These are phyloP conservation scores for Nitzschia putrida DNA, from an alignment of 108 stramenopile species.

Conservation along the genomic window DNA sequence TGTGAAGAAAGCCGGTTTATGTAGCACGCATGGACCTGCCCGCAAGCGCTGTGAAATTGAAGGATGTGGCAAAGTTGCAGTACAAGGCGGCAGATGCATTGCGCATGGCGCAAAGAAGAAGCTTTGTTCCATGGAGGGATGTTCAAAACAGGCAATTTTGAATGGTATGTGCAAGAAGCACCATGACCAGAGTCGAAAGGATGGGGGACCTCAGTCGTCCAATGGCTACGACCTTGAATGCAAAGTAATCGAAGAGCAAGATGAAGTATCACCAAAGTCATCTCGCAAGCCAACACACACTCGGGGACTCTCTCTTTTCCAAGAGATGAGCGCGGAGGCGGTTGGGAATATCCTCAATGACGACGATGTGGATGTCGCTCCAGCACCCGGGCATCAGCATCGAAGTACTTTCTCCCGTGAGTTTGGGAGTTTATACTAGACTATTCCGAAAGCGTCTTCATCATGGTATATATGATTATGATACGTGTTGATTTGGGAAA, in stretches of 20 bases:
- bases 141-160: conserved; percentile 85
- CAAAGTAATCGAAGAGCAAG: background rate
- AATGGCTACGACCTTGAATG: background rate
- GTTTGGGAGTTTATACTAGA: conserved; percentile 12
- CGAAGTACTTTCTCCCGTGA: conserved; percentile 33
- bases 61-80: conserved; percentile 81
- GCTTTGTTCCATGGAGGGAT: conserved; percentile 64
- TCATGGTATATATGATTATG: too few species aligned
- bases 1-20: conserved; percentile 83
- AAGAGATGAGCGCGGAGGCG: conserved; percentile 58
- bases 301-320: conserved; percentile 70
- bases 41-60: conserved; percentile 74
- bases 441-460: too few species aligned
- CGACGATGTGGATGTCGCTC: background rate
- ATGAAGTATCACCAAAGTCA: background rate
- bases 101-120: conserved; percentile 90
- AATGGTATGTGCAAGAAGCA: conserved; percentile 89
- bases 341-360: conserved; percentile 41
- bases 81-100: conserved; percentile 86
- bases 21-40: conserved; percentile 86
- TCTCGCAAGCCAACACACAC: conserved; percentile 41
- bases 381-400: conserved; percentile 16
- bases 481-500: too few species aligned
- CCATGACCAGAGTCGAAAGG: conserved; percentile 50
- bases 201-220: background rate